Percentiles rank a stretch among this genome's conserved stretches.
Conservation (phyloP, 345 rosid genomes). For the Ceriops decandra region DNA sequence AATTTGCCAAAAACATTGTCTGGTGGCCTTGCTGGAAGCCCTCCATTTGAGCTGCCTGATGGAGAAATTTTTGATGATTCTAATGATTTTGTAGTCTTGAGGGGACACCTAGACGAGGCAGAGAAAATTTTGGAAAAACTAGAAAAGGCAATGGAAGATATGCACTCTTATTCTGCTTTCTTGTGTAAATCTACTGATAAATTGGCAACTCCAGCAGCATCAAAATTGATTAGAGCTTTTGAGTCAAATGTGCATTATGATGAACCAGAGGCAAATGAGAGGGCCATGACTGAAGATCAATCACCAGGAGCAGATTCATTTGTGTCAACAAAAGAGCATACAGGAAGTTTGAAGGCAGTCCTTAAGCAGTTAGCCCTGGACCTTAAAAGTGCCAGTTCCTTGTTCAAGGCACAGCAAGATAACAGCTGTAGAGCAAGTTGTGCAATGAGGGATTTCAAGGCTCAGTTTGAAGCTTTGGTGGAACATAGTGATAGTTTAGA, state of each 20-base stretch:
- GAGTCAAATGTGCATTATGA: conserved; percentile 61
- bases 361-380: conserved; percentile 50
- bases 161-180: conserved; percentile 30
- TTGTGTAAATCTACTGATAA: conserved; percentile 38
- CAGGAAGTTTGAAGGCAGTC: conserved; percentile 48
- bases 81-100: conserved; percentile 41
- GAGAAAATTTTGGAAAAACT: conserved; percentile 50
- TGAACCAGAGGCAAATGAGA: conserved; percentile 47
- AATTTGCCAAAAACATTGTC: conserved; percentile 14
- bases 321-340: conserved; percentile 40
- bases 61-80: conserved; percentile 36
- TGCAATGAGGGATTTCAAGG: conserved; percentile 40
- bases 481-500: conserved; percentile 47
- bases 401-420: conserved; percentile 42
- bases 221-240: conserved; percentile 75
- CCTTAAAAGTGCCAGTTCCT: conserved; percentile 39
- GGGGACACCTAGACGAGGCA: conserved; percentile 49
- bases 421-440: conserved; percentile 29
- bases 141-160: conserved; percentile 51
- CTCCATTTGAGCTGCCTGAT: conserved; percentile 14
- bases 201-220: conserved; percentile 46
- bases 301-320: conserved; percentile 37
- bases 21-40: conserved; percentile 14
- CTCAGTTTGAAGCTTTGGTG: conserved; percentile 44
- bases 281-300: conserved; percentile 29